phyloP scores from a whole-genome alignment of 75 land plant species.

The Ceratopteris richardii region DNA sequence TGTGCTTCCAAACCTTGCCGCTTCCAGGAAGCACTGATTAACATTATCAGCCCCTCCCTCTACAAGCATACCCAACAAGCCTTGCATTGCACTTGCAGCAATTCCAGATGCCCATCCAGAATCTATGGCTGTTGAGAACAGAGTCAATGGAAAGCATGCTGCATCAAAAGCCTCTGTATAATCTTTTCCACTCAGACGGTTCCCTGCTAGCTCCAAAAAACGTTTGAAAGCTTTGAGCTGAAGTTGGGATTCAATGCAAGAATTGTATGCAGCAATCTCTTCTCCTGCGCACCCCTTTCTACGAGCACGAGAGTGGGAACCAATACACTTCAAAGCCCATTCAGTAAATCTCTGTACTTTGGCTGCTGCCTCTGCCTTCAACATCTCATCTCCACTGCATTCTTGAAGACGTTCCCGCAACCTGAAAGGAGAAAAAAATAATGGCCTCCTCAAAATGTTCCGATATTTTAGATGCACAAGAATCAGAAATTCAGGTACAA shows the following conservation, averaged over 20 bases:
- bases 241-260: slow-evolving; percentile 64
- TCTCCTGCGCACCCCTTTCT: slow-evolving; percentile 34
- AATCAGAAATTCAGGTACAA: no score
- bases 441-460: no score
- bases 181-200: slow-evolving; percentile 68
- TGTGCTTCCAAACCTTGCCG: slow-evolving; percentile 93
- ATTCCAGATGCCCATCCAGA: slow-evolving; percentile 92
- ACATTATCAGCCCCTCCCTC: slow-evolving; percentile 98
- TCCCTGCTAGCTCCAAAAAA: slow-evolving; percentile 81
- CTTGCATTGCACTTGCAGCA: slow-evolving; percentile 88
- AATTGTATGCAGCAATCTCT: slow-evolving; percentile 42
- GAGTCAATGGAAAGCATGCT: slow-evolving; percentile 91
- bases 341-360: slow-evolving; percentile 96
- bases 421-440: slow-evolving; percentile 24
- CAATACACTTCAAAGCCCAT: slow-evolving; percentile 94
- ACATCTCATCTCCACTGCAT: slow-evolving; percentile 82
- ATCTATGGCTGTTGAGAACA: slow-evolving; percentile 90
- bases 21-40: slow-evolving; percentile 93
- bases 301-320: slow-evolving; percentile 63
- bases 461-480: no score
- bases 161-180: slow-evolving; percentile 98
- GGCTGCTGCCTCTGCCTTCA: slow-evolving; percentile 91
- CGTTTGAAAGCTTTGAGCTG: slow-evolving; percentile 83
- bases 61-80: slow-evolving; percentile 71
- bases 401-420: slow-evolving; percentile 84